These are phyloP conservation scores for Rhazya stricta DNA, from an alignment of 257 asterid species.

Conservation along the genomic window DNA sequence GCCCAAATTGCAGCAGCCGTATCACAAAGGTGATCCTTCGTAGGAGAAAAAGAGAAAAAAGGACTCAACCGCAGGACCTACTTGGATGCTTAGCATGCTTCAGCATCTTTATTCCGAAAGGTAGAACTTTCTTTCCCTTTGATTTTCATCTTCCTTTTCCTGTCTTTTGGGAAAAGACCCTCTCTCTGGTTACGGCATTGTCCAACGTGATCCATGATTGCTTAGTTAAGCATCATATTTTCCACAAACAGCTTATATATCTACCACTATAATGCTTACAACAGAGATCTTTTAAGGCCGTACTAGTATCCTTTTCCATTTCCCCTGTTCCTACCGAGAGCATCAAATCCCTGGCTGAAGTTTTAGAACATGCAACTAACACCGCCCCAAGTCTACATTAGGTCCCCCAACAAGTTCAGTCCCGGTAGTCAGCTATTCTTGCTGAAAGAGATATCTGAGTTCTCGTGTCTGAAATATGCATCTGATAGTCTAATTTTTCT, in stretches of 20 bases:
- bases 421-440: not conserved
- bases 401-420: not conserved
- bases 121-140: constrained; percentile 14
- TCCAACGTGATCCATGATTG: not conserved
- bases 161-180: not conserved
- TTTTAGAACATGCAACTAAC: not conserved
- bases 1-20: constrained; percentile 52
- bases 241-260: not conserved
- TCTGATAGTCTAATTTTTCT: not conserved
- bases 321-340: not conserved
- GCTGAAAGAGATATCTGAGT: not conserved
- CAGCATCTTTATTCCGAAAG: constrained; percentile 45
- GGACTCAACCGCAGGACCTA: constrained; percentile 16
- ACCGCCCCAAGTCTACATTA: not conserved
- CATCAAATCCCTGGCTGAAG: not conserved
- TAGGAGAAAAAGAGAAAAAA: constrained; percentile 24
- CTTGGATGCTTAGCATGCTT: constrained; percentile 64
- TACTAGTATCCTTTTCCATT: not conserved
- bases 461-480: not conserved
- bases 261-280: not conserved
- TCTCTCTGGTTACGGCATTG: not conserved
- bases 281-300: not conserved
- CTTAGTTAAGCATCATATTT: not conserved
- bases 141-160: not conserved
- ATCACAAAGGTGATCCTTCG: constrained; percentile 62